A percentile compares a stretch with the other conserved stretches of the same genome.
Conservation (phyloP, 164 flowering plant species). For the Echeveria elegans region DNA sequence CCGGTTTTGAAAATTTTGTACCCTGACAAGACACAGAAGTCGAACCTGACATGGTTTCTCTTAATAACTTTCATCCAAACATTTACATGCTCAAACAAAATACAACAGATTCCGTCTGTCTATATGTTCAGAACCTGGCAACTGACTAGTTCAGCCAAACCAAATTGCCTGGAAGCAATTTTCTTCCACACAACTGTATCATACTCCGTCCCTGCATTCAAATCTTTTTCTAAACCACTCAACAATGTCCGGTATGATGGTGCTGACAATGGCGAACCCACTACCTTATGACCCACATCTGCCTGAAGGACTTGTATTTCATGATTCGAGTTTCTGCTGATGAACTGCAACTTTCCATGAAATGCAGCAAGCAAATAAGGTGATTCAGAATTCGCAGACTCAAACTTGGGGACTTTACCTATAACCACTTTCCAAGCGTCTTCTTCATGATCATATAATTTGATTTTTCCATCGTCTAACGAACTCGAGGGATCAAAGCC, state of each 20-base stretch:
- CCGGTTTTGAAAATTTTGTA: too few species aligned
- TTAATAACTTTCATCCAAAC: too few species aligned
- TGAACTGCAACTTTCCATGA: constrained; percentile 29
- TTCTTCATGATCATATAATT: constrained; percentile 54
- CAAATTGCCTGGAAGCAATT: constrained; percentile 14
- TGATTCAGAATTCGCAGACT: constrained; percentile 60
- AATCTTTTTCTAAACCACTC: constrained; percentile 1
- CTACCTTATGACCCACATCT: neutral
- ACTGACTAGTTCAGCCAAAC: constrained; percentile 16
- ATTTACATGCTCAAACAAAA: too few species aligned
- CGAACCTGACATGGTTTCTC: too few species aligned
- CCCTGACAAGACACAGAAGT: too few species aligned
- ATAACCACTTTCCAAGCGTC: constrained; percentile 78
- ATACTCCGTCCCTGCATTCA: constrained; percentile 10
- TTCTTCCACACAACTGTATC: constrained; percentile 18
- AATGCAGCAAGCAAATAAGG: constrained; percentile 72
- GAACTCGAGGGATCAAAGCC: constrained; percentile 74
- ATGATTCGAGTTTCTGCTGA: neutral
- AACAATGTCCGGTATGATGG: neutral
- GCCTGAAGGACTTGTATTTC: neutral
- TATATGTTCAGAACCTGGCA: neutral
- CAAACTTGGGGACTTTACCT: constrained; percentile 57
- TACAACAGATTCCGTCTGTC: too few species aligned
- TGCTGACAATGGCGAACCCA: constrained; percentile 27
- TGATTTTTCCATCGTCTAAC: constrained; percentile 61